These are phyloP conservation scores for Diaporthe sp. DNA, from an alignment of 2,329 filamentous ascomycete genomes.

Conservation along the genomic window DNA sequence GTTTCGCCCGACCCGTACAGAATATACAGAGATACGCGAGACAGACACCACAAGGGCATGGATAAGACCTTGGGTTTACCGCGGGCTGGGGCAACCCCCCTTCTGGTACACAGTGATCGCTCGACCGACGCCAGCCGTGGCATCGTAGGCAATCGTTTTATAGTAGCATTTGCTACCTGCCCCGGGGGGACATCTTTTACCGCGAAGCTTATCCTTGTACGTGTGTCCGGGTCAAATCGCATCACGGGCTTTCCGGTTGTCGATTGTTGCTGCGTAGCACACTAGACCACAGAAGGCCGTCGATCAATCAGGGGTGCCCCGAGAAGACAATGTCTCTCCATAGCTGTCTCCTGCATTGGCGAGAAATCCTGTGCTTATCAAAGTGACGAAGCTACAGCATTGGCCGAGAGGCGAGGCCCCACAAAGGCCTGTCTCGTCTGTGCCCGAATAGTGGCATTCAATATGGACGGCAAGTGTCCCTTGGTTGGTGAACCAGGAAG, in stretches of 20 bases:
- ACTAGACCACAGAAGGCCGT: neutral
- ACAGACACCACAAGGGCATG: neutral
- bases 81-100: neutral
- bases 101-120: neutral
- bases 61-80: neutral
- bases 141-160: neutral
- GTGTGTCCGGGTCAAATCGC: neutral
- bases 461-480: neutral
- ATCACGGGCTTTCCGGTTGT: constrained; percentile 6
- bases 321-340: constrained; percentile 25
- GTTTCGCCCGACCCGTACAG: constrained; percentile 8
- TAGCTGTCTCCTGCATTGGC: constrained; percentile 34
- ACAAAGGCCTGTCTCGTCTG: constrained; percentile 15
- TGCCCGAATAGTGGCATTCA: neutral
- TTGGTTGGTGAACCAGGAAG: neutral
- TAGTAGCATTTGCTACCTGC: neutral
- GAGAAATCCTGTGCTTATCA: constrained; percentile 28
- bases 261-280: neutral
- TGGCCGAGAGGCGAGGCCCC: constrained; percentile 24
- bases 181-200: neutral
- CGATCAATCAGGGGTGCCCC: constrained; percentile 17
- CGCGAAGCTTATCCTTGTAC: constrained; percentile 11
- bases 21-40: neutral
- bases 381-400: constrained; percentile 19
- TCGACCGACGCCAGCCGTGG: constrained; percentile 17